These are phyloP conservation scores for Syncephalastrum sp. DNA, from an alignment of 371 early-diverging fungal genomes.

Conservation along the genomic window DNA sequence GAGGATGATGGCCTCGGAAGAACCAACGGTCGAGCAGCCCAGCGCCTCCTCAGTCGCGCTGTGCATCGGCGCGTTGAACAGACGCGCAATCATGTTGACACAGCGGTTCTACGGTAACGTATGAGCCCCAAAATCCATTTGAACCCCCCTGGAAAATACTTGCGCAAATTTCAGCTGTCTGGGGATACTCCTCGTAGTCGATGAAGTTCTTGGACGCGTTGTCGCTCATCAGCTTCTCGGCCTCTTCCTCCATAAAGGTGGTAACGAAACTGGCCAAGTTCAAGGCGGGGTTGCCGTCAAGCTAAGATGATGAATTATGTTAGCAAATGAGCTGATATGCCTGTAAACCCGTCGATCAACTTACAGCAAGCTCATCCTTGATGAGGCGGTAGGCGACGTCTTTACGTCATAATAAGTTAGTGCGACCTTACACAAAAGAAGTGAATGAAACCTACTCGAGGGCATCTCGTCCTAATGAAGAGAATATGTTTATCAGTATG, in stretches of 20 bases:
- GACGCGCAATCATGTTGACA: conserved; percentile 65
- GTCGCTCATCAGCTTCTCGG: conserved; percentile 69
- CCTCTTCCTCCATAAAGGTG: conserved; percentile 58
- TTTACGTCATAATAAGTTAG: conserved; percentile 6
- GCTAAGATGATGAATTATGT: conserved; percentile 15
- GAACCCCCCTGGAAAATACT: conserved; percentile 8
- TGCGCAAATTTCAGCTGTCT: conserved; percentile 45
- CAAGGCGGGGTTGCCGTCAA: conserved; percentile 69
- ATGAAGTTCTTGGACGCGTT: conserved; percentile 71
- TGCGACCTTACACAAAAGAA: background rate
- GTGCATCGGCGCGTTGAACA: conserved; percentile 58
- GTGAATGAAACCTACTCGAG: conserved; percentile 23
- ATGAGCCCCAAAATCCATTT: no score
- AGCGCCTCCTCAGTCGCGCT: conserved; percentile 34
- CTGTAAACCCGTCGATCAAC: background rate
- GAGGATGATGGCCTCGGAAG: conserved; percentile 74
- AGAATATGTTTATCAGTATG: background rate
- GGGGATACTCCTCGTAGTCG: conserved; percentile 71
- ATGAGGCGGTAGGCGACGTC: conserved; percentile 46
- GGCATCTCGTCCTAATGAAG: conserved; percentile 45
- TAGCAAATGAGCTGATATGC: background rate
- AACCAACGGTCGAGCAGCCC: conserved; percentile 70
- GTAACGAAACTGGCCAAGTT: conserved; percentile 78
- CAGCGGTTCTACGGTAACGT: conserved; percentile 62
- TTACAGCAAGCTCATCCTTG: conserved; percentile 47